Base-by-base conservation (phyloP, 305 asterid species). In the Nicotiana rustica region DNA sequence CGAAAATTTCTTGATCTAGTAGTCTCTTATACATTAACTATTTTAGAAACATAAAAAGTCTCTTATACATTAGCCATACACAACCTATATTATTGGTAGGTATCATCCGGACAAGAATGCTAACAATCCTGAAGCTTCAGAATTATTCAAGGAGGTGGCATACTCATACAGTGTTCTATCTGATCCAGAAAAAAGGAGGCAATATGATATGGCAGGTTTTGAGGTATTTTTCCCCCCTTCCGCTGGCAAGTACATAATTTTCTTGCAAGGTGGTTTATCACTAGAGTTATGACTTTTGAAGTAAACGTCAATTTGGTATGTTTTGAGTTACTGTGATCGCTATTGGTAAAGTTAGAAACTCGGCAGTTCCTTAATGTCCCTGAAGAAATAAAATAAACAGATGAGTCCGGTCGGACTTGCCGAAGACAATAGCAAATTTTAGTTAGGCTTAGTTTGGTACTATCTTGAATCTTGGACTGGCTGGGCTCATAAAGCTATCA, bases 21-120 rank as follows among this genome's bases (percentile, higher is more conserved):
- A 35, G 25, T 35, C 6, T 67, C 29, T 33, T 35, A 13, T 65
- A 15, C 47, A 75, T 25, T 75, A 75, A 64, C 12, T 55, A 4
- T 38, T 73, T 73, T 41, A 44, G 19, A 21, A 12, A n/a, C 15
- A 41, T 41, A 47, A 19, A 13, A 44, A 14, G 4, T 25, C 17
- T 75, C 64, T 75, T 8, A 75, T 55, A 7, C 49, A 55, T 7
- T 73, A 73, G 79, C 79, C 35, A 55, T 75, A 29, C 5, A 52
- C 65, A 52, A 73, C 21, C 47, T 55, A 9, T 25, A 52, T 0
- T 25, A 21, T 7, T 68, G 77, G 83, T 92, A 97, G 98, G 92
- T 97, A 97, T 92, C 99, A 97, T 90, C 99, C 98, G 2, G 99
- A 97, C 87, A 97, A 97, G 92, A 97, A 97, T 90, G 98, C 94